Evolutionary conservation across 495 filamentous ascomycete species (phyloP), one percentile per base, ranked within the genome.

Genomic region (Chaetomidium leptoderma): DNA sequence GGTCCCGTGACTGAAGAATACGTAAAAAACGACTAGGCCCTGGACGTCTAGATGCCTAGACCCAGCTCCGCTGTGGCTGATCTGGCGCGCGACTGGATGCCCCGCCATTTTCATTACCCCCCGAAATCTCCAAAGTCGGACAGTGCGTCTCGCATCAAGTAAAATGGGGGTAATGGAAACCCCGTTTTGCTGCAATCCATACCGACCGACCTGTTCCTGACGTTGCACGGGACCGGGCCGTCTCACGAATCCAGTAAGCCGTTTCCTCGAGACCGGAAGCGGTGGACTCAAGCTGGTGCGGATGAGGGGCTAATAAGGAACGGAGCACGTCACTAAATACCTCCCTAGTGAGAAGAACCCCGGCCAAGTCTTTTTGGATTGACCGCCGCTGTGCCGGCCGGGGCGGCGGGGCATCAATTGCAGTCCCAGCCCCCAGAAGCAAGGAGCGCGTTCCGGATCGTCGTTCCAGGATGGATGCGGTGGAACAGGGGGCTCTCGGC

Each of bases 141-240:
- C 55, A 33, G 40, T 61, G 66, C 61, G 44, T 63, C 62, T 61
- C 42, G 47, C 24, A 71, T 73, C 67, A 73, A 61, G 70, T 73
- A 73, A 73, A 63, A 60, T 68, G 65, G 69, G 70, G 70, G 70
- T 73, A 73, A 72, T 72, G 56, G 62, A 72, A 72, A 71, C 35
- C 57, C 42, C 36, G 35, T 50, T n/a, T 29, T 40, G 11, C 17
- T 42, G 29, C 53, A 33, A 23, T 50, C 45, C 42, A 24, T 55
- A 23, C 43, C 45, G 11, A 10, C 46, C 40, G 44, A 52, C 29
- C 27, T 60, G 58, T 54, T 51, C 55, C 29, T 65, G 62, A 56
- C 37, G 63, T 62, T 58, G 61, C 66, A 66, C 61, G 61, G 57
- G 60, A 57, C 61, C 50, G 58, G 47, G 14, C 52, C 46, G 50